Percentiles rank a stretch among this genome's conserved stretches.
Evolutionary conservation across 2,329 filamentous ascomycete species (phyloP).

Genomic region (Monilinia polystroma): DNA sequence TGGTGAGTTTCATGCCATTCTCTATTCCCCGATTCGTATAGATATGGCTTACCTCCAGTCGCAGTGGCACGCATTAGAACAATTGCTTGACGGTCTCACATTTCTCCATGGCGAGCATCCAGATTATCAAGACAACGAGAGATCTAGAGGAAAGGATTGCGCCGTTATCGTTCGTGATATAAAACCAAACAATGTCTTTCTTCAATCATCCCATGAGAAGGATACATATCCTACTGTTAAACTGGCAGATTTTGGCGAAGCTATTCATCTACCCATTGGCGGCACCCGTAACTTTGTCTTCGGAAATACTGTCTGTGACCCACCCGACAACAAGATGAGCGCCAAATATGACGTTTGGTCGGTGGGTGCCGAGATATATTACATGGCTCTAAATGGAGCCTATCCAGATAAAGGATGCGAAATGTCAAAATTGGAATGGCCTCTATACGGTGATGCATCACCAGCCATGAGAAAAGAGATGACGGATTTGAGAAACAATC

Average conservation of each 20-base stretch:
- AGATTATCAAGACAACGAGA: background rate
- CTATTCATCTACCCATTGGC: constrained; percentile 5
- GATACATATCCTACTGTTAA: constrained; percentile 15
- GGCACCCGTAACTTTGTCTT: background rate
- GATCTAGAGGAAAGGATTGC: background rate
- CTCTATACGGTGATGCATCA: background rate
- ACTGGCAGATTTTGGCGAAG: constrained; percentile 21
- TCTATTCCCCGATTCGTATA: background rate
- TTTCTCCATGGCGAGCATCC: constrained; percentile 22
- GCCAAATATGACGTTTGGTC: constrained; percentile 22
- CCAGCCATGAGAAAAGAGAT: background rate
- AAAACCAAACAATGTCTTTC: constrained; percentile 12
- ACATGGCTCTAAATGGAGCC: background rate
- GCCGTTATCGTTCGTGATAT: constrained; percentile 2
- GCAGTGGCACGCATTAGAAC: constrained; percentile 18
- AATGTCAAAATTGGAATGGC: background rate
- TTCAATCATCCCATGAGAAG: background rate
- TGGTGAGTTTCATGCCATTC: background rate
- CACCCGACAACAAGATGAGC: constrained; percentile 12
- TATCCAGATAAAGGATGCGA: background rate
- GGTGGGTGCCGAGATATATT: constrained; percentile 3
- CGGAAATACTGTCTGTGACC: constrained; percentile 5
- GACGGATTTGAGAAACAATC: background rate
- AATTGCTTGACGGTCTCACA: constrained; percentile 14
- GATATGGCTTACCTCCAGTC: background rate